These are phyloP conservation scores for Phialophora expanda DNA, from an alignment of 2,329 filamentous ascomycete species.

Conservation along the genomic window DNA sequence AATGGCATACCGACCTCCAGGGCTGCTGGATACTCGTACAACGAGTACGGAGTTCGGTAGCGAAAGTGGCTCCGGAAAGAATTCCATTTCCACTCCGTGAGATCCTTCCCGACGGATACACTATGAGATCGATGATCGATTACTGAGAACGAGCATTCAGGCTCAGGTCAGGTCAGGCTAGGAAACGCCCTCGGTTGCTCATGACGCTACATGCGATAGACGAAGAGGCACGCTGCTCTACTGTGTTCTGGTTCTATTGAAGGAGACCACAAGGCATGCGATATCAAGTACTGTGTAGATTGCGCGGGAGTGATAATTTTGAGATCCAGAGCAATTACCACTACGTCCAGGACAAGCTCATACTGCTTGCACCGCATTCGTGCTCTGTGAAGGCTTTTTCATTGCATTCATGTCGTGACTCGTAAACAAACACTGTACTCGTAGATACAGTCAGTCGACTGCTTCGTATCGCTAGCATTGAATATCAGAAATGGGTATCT, in stretches of 20 bases:
- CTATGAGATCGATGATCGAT: not conserved
- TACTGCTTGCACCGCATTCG: not conserved
- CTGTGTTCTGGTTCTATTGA: not conserved
- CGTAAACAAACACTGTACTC: not conserved
- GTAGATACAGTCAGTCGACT: not conserved
- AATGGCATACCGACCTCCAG: not conserved
- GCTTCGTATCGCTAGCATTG: not conserved
- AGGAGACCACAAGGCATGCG: not conserved
- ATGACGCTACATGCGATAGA: not conserved
- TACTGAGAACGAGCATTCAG: not conserved
- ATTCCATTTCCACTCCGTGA: not conserved
- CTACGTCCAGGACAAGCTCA: not conserved
- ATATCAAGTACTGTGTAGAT: not conserved
- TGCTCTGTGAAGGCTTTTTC: not conserved
- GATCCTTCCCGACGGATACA: not conserved
- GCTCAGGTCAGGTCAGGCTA: not conserved
- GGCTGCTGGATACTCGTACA: not conserved
- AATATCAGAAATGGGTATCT: not conserved
- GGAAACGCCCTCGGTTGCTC: not conserved
- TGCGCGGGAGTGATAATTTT: not conserved
- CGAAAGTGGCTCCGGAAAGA: not conserved
- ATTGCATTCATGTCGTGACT: not conserved
- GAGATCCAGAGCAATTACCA: not conserved
- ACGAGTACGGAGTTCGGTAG: not conserved
- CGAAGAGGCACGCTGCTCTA: not conserved